Conservation (phyloP, 2,329 filamentous ascomycete species). For the Talaromyces sp. region DNA sequence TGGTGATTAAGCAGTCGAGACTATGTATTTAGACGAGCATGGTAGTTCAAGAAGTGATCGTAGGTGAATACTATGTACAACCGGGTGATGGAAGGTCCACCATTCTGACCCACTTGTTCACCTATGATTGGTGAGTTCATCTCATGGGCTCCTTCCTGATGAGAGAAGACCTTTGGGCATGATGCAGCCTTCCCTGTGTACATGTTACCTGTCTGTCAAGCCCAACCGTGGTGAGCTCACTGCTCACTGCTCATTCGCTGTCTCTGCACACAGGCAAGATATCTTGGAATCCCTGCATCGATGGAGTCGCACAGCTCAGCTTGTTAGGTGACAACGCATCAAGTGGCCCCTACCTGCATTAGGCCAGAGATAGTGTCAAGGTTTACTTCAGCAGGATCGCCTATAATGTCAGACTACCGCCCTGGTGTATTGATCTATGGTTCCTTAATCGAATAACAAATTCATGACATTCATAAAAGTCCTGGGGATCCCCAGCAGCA, state of each 20-base stretch:
- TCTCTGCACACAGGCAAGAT: neutral
- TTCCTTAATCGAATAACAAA: neutral
- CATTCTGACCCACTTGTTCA: neutral
- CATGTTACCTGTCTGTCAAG: neutral
- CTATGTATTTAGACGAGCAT: neutral
- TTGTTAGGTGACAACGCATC: conserved; percentile 3
- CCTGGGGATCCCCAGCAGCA: neutral
- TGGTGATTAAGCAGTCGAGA: neutral
- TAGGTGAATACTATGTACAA: too few species aligned
- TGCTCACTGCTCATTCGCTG: neutral
- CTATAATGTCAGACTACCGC: neutral
- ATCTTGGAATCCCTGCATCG: neutral
- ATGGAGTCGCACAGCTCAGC: neutral
- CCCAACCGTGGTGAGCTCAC: neutral
- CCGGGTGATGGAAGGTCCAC: neutral
- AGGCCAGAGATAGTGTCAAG: neutral
- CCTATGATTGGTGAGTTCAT: neutral
- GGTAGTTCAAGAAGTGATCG: neutral
- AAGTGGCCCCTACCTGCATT: neutral
- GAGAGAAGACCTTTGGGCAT: neutral
- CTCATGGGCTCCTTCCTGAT: neutral
- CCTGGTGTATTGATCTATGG: neutral
- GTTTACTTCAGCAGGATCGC: neutral
- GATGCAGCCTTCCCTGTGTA: neutral
- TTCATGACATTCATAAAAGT: conserved; percentile 3